Evolutionary conservation across 768 basidiomycete genomes (phyloP).

Genomic region (Mycena vulgaris): DNA sequence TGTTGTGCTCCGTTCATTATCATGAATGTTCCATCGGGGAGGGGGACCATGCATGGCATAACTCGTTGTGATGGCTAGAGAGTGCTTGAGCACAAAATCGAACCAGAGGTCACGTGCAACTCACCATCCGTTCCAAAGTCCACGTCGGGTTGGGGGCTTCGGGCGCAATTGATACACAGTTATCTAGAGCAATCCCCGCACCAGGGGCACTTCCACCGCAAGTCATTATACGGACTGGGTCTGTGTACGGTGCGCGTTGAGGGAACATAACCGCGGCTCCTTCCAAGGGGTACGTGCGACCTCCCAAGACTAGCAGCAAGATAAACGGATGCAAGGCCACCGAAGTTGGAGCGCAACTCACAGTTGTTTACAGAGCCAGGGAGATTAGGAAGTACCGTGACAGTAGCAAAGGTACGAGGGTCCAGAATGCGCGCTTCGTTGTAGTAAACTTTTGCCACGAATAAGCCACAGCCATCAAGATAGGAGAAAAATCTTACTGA

Average conservation of each 20-base stretch:
- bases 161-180: conserved; percentile 79
- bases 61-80: conserved; percentile 55
- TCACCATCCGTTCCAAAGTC: conserved; percentile 87
- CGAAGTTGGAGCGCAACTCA: conserved; percentile 41
- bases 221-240: conserved; percentile 74
- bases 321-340: background rate
- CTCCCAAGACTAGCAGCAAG: conserved; percentile 63
- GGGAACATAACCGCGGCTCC: conserved; percentile 82
- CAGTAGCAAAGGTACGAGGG: conserved; percentile 74
- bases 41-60: conserved; percentile 63
- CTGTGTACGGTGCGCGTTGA: conserved; percentile 80
- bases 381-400: conserved; percentile 75
- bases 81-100: background rate
- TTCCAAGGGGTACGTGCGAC: conserved; percentile 85
- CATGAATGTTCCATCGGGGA: conserved; percentile 84
- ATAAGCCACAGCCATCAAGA: background rate
- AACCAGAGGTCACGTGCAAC: conserved; percentile 37
- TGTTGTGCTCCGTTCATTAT: conserved; percentile 83
- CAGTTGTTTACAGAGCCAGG: conserved; percentile 82
- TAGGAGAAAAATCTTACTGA: conserved; percentile 61
- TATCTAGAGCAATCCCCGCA: conserved; percentile 70
- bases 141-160: conserved; percentile 75
- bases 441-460: conserved; percentile 69
- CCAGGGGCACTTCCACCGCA: conserved; percentile 84
- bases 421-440: conserved; percentile 89